Evolutionary conservation across 306 rosid genomes (phyloP).

Genomic region (Trifolium fragiferum): DNA sequence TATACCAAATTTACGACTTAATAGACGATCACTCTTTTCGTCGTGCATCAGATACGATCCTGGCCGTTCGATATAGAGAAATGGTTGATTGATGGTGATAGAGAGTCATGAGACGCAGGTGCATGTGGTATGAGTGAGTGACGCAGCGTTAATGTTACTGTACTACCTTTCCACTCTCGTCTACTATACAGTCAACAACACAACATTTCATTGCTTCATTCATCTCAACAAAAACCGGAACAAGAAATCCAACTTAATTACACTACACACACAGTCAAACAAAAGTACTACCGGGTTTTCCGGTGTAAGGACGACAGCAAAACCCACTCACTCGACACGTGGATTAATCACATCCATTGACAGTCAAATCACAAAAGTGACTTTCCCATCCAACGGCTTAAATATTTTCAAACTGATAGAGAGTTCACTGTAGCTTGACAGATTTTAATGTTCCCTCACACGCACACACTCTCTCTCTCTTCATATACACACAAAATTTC

Average conservation of each 20-base stretch:
- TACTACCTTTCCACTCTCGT: neutral
- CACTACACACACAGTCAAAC: conserved; percentile 43
- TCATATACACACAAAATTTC: neutral
- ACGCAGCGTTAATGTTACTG: neutral
- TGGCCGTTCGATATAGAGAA: conserved; percentile 19
- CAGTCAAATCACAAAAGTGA: conserved; percentile 30
- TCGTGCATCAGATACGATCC: too few relatives aligned
- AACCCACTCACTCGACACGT: conserved; percentile 57
- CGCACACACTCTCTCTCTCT: neutral
- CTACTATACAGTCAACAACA: neutral
- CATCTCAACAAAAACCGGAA: conserved; percentile 36
- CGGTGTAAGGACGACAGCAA: conserved; percentile 77
- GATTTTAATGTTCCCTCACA: conserved; percentile 51
- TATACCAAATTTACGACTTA: too few relatives aligned
- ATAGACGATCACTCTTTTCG: too few relatives aligned
- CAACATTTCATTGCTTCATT: conserved; percentile 17
- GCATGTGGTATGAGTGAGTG: conserved; percentile 39
- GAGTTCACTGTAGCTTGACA: conserved; percentile 47
- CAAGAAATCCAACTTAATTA: conserved; percentile 44
- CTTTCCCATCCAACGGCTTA: conserved; percentile 1
- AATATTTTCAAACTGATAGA: conserved; percentile 49
- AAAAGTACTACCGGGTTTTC: conserved; percentile 73
- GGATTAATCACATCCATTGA: conserved; percentile 41
- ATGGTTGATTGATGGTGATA: neutral
- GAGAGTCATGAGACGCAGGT: conserved; percentile 25